Evolutionary conservation across 2,329 filamentous ascomycete genomes (phyloP).

Genomic region (Trichophyton verrucosum): DNA sequence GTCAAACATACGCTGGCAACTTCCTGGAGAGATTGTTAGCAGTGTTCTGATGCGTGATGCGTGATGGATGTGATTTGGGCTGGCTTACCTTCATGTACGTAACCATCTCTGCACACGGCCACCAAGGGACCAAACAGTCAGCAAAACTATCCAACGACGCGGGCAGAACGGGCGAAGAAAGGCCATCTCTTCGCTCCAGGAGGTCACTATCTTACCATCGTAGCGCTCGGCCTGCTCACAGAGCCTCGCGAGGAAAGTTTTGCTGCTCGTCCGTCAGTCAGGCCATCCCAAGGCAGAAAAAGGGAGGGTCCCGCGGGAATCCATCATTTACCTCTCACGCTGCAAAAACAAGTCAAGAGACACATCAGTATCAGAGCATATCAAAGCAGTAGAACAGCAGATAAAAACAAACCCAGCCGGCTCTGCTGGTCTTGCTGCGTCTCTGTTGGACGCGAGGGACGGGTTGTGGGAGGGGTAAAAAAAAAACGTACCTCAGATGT

Average conservation of each 20-base stretch:
- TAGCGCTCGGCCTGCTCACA: constrained; percentile 99
- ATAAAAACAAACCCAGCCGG: constrained; percentile 27
- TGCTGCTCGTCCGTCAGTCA: constrained; percentile 46
- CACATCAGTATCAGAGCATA: constrained; percentile 15
- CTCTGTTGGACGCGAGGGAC: background rate
- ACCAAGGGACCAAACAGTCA: constrained; percentile 11
- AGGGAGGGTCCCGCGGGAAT: constrained; percentile 16
- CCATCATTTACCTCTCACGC: constrained; percentile 54
- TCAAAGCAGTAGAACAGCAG: background rate
- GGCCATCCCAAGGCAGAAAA: constrained; percentile 3
- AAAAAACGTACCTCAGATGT: constrained; percentile 47
- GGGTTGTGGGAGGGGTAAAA: constrained; percentile 17
- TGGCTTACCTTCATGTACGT: constrained; percentile 83
- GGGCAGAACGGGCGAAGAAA: constrained; percentile 10
- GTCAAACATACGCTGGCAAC: constrained; percentile 68
- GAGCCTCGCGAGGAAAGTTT: constrained; percentile 98
- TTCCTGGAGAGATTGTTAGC: constrained; percentile 46
- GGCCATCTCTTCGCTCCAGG: background rate
- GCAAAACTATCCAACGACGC: constrained; percentile 5
- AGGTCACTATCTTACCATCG: constrained; percentile 53
- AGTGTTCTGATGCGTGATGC: background rate
- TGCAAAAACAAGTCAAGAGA: constrained; percentile 26
- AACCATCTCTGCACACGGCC: constrained; percentile 62
- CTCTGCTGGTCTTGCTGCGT: background rate
- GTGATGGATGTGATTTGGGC: too few relatives aligned